These are phyloP conservation scores for Scheffersomyces quercinus DNA, from an alignment of 1,139 yeast species.

Conservation along the genomic window DNA sequence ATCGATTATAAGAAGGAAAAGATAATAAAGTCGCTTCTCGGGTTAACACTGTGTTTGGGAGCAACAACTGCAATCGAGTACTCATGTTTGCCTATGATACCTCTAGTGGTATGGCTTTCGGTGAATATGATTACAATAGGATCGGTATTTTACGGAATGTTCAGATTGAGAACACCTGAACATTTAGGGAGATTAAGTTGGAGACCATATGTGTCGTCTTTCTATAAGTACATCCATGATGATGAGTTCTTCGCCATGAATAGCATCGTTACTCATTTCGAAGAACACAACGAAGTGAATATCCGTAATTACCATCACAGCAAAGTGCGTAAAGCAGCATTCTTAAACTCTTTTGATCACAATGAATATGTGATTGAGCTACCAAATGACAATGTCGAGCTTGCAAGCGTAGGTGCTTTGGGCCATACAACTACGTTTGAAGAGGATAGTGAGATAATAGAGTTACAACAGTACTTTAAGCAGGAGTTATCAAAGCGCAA, in stretches of 20 bases:
- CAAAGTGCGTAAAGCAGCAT: slow-evolving; percentile 24
- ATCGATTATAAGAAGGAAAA: not conserved
- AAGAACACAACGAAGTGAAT: slow-evolving; percentile 42
- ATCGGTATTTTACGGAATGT: slow-evolving; percentile 11
- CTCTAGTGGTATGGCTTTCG: slow-evolving; percentile 9
- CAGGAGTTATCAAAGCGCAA: slow-evolving; percentile 27
- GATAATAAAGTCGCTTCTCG: not conserved
- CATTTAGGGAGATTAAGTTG: slow-evolving; percentile 33
- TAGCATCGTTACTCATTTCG: slow-evolving; percentile 37
- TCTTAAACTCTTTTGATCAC: slow-evolving; percentile 18
- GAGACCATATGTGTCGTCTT: slow-evolving; percentile 29
- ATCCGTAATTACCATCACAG: slow-evolving; percentile 40
- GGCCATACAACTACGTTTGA: not conserved
- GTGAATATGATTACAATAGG: slow-evolving; percentile 9
- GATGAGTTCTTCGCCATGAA: slow-evolving; percentile 32
- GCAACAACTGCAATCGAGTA: slow-evolving; percentile 2
- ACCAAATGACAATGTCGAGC: slow-evolving; percentile 13
- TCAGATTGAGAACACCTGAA: slow-evolving; percentile 14
- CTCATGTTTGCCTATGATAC: slow-evolving; percentile 12
- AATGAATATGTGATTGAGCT: slow-evolving; percentile 31
- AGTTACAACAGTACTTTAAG: slow-evolving; percentile 23
- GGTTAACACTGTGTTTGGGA: not conserved
- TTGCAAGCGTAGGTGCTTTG: not conserved
- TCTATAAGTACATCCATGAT: slow-evolving; percentile 24
- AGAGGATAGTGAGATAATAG: slow-evolving; percentile 10